These are phyloP conservation scores for Trichoderma virens DNA, from an alignment of 495 filamentous ascomycete species.

Conservation along the genomic window DNA sequence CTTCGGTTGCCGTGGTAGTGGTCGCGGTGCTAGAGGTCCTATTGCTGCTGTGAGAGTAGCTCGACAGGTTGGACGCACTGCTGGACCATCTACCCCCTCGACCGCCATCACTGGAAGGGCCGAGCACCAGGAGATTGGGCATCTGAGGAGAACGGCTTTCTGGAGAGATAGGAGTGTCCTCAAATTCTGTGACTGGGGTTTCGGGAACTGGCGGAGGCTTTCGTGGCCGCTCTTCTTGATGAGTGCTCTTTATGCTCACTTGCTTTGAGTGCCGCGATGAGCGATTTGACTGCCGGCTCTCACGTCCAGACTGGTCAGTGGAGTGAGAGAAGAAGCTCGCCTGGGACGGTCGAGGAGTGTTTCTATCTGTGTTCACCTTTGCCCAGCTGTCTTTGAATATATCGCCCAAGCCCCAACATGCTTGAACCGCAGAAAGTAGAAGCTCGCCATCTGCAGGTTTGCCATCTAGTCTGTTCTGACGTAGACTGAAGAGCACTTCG, in stretches of 20 bases:
- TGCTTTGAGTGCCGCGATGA: constrained; percentile 37
- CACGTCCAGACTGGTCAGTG: constrained; percentile 15
- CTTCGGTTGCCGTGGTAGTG: constrained; percentile 56
- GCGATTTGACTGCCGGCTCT: constrained; percentile 28
- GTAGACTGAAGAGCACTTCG: constrained; percentile 89
- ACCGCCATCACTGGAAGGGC: constrained; percentile 44
- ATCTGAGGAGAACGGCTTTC: constrained; percentile 58
- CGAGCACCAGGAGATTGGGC: constrained; percentile 80
- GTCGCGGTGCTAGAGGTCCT: constrained; percentile 69
- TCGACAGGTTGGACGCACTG: constrained; percentile 64
- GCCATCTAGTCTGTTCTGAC: constrained; percentile 70
- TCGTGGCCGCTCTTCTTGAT: constrained; percentile 23
- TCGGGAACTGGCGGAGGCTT: constrained; percentile 50
- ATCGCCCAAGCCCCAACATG: constrained; percentile 93
- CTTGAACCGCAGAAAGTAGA: constrained; percentile 77
- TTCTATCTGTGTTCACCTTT: constrained; percentile 75
- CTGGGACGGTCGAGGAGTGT: constrained; percentile 77
- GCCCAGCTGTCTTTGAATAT: constrained; percentile 92
- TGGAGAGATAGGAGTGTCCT: constrained; percentile 75
- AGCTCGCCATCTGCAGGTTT: constrained; percentile 72
- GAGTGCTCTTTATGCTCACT: constrained; percentile 33
- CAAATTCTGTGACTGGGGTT: constrained; percentile 88
- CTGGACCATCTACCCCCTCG: constrained; percentile 61
- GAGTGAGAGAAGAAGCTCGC: constrained; percentile 51
- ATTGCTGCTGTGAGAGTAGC: constrained; percentile 63